Evolutionary conservation across 176 grass and related monocot species (phyloP).

Genomic region (Coix lacrymajobi): DNA sequence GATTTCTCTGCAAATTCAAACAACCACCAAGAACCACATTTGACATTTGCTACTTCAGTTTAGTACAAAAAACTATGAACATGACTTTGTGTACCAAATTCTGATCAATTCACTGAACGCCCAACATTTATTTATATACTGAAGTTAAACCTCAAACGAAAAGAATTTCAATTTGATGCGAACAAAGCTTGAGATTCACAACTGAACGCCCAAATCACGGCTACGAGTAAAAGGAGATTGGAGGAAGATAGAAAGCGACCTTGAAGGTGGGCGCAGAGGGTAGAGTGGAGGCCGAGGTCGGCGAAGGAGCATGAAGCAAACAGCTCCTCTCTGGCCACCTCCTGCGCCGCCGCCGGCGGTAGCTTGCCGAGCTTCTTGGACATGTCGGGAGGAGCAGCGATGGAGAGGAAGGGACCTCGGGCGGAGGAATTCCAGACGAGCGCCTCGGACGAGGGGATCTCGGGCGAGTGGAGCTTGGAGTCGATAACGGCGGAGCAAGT

Average conservation of each 20-base stretch:
- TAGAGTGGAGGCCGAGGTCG: slow-evolving; percentile 70
- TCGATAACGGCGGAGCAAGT: neutral
- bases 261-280: slow-evolving; percentile 78
- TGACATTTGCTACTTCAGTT: neutral
- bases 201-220: neutral
- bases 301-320: slow-evolving; percentile 70
- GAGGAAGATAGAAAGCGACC: slow-evolving; percentile 22
- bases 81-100: neutral
- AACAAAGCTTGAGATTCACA: neutral
- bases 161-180: neutral
- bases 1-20: neutral
- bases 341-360: neutral
- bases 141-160: neutral
- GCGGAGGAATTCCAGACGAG: neutral
- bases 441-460: neutral
- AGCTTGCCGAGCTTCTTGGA: slow-evolving; percentile 37
- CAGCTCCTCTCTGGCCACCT: slow-evolving; percentile 25
- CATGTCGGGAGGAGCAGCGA: neutral
- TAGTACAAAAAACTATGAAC: neutral
- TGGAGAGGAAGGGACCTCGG: neutral
- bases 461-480: neutral
- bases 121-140: neutral
- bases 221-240: neutral
- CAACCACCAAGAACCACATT: neutral
- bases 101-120: neutral